Base-by-base conservation (phyloP, 108 stramenopile genomes). In the Poteriospumella lacustris region DNA sequence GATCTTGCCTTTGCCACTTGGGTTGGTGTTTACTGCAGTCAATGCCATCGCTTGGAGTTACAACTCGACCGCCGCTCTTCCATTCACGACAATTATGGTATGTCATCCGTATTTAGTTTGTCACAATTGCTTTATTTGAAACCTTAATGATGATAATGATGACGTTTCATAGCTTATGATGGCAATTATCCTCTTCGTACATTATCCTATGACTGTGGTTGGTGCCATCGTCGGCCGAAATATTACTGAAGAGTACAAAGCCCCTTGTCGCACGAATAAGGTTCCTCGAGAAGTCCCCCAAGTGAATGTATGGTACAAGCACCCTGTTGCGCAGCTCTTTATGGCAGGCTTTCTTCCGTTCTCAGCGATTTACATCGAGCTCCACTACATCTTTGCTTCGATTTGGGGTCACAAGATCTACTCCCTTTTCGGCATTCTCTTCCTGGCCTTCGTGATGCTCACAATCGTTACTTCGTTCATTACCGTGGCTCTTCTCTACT, bases 381-480 rank as follows among this genome's bases (percentile, higher is more conserved):
- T 87, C 44, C 95, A 97, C 78, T 96, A 95, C 90, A 96, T 98
- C 43, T 98, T 98, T 80, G 94, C 92, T 9, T 89, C 93, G 60
- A 94, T 98, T 83, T 98, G 97, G 97, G 97, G 97, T 43, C 96
- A 98, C 79, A 92, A 95, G 84, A 92, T 97, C 68, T 98, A 98
- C 92, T 95, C 95, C 31, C 88, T 98, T 12, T 98, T 96, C 81
- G 97, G 97, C 43, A 96, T 98, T 70, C 91, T 98, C 44, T 83
- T 95, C 75, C 83, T 97, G 44, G 96, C 96, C 2, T 97, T 97
- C 84, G 40, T 90, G 52, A 89, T 98, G 58, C 86, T 98, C 68
- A 80, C 93, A 19, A 90, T 94, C 56, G 96, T 85, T 26, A 77
- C 83, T 43, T 90, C 91, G 9, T 92, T 92, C 88, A 95, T 95